These are phyloP conservation scores for Echinochloa phyllopogon DNA, from an alignment of 176 grass and related monocot genomes.

Conservation along the genomic window DNA sequence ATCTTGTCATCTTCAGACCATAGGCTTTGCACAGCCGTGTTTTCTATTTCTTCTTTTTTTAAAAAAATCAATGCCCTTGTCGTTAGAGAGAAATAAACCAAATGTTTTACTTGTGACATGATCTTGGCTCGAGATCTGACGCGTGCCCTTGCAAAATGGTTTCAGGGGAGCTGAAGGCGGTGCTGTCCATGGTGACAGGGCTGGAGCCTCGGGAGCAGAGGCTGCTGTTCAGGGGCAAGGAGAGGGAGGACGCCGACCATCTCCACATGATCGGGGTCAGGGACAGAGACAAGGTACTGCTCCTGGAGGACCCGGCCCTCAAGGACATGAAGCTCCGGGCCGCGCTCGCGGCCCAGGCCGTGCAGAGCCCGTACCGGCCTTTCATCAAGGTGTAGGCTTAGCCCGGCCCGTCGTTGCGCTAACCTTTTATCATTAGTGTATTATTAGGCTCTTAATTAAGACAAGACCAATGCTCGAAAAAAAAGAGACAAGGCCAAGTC, in stretches of 20 bases:
- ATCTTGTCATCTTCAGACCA: neutral
- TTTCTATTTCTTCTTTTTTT: neutral
- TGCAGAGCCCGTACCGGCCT: constrained; percentile 10
- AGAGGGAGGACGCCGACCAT: constrained; percentile 81
- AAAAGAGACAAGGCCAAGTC: neutral
- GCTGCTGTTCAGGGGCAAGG: constrained; percentile 89
- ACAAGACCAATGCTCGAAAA: too few species aligned
- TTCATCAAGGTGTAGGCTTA: constrained; percentile 34
- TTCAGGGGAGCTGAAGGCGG: constrained; percentile 79
- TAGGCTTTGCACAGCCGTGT: neutral
- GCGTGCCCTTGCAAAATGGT: neutral
- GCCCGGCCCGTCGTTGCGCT: neutral
- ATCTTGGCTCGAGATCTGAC: constrained; percentile 8
- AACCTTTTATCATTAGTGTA: neutral
- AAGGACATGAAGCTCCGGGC: constrained; percentile 77
- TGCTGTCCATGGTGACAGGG: constrained; percentile 71
- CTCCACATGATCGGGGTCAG: constrained; percentile 95
- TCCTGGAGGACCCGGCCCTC: constrained; percentile 83
- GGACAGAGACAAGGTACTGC: constrained; percentile 86
- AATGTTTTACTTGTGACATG: neutral
- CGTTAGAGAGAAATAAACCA: neutral
- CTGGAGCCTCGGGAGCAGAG: constrained; percentile 83
- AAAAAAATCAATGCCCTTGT: neutral
- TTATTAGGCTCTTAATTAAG: neutral
- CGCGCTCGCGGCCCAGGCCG: neutral